Conservation (phyloP, 2,329 filamentous ascomycete genomes). For the Cladophialophora chaetospira region DNA sequence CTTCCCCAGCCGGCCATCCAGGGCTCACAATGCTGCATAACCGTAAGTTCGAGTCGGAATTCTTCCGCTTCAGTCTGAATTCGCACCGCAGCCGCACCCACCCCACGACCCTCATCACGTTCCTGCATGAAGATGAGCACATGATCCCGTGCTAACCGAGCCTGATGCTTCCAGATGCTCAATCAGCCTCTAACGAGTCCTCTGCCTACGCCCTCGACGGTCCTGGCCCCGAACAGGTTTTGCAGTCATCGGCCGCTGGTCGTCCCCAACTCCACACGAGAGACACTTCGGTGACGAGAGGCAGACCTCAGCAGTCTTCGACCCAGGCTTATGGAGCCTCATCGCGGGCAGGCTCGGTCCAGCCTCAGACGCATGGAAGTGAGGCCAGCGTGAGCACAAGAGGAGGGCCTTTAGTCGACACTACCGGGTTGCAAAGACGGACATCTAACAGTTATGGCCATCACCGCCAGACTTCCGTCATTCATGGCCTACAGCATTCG, state of each 20-base stretch:
- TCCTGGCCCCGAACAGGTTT: conserved; percentile 29
- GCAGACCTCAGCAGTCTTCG: conserved; percentile 36
- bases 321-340: conserved; percentile 23
- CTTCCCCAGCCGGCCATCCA: conserved; percentile 21
- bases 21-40: conserved; percentile 33
- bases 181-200: conserved; percentile 23
- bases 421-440: conserved; percentile 50
- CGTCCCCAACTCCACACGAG: conserved; percentile 45
- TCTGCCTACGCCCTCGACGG: conserved; percentile 24
- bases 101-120: background rate
- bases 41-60: conserved; percentile 28
- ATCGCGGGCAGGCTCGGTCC: conserved; percentile 28
- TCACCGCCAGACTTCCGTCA: conserved; percentile 94
- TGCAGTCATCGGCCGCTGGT: conserved; percentile 13
- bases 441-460: conserved; percentile 71
- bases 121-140: conserved; percentile 11
- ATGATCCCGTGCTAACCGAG: conserved; percentile 17
- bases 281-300: conserved; percentile 48
- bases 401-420: conserved; percentile 23
- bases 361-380: conserved; percentile 25
- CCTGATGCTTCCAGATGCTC: conserved; percentile 28
- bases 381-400: conserved; percentile 19
- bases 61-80: conserved; percentile 20
- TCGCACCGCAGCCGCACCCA: background rate
- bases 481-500: conserved; percentile 89